Base-by-base conservation (phyloP, 73 alveolate species). In the Paramecium caudatum region DNA sequence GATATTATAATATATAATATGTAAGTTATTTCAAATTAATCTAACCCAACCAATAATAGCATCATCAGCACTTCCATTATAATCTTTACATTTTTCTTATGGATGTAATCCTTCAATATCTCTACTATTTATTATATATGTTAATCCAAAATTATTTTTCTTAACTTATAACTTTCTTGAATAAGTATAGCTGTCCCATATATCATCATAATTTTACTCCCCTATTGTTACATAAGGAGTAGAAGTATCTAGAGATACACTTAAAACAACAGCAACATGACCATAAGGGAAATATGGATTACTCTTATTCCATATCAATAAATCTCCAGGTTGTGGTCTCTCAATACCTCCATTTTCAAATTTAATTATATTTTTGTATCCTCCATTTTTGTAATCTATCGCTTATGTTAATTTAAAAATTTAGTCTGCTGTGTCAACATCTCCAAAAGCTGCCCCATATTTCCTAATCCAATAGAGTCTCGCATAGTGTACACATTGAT, bases 31-130 rank as follows among this genome's bases (percentile, higher is more conserved):
- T n/a, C n/a, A n/a, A 48, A 34, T 17, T 37, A 70, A n/a, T 15
- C 87, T 70, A 10, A 70, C 87, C 87, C 62, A 70, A n/a, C 87
- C 87, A 23, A 70, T 4, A 70, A 70, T 70, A 15, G 17, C 87
- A 34, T 23, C 87, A 16, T 70, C 39, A 19, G 36, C 87, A 9
- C 49, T 17, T 32, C 87, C 87, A 13, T 70, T 10, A 36, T 70
- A 70, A 70, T 70, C 62, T 45, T 34, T 70, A 17, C 87, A 70
- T 10, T 34, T 37, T 70, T 63, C 49, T 63, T 63, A 63, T 15
- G 82, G 46, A 3, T 3, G 0, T 2, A 30, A 25, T 27, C 82
- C 46, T 12, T 45, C 16, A 12, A 37, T 17, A 34, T 34, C 63
- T 70, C 33, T 70, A 13, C 34, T 25, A 25, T 62, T 62, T 62